Evolutionary conservation across 257 asterid genomes (phyloP), one percentile per base, ranked within the genome.

Genomic region (Solanum dulcamara): DNA sequence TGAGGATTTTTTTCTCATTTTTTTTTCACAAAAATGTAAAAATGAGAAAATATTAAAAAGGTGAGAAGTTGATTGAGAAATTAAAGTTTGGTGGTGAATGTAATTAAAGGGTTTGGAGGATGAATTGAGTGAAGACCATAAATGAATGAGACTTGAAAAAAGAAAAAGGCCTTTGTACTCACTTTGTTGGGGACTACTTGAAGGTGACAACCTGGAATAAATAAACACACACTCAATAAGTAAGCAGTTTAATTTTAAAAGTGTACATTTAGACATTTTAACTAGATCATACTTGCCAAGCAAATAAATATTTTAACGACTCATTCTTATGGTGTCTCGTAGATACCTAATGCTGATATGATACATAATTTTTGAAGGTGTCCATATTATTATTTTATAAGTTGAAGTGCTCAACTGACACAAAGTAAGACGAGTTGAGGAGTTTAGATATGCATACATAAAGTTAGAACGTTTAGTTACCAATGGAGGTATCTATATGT

Each of bases 1-100:
- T 18, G 86, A 86, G 83, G 84, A 84, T 83, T 50, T 15, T 30
- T 81, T 85, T 70, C 85, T 86, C 88, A 88, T 88, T 17, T 38
- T 70, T 70, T 33, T 48, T 59, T 68, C 15, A 26, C 32, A 72
- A 4, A 7, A 81, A 46, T 22, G 37, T 67, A 79, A 50, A 50
- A 26, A n/a, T 59, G 72, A 48, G 37, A 75, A 67, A 88, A 20
- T 30, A 30, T 67, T 24, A 35, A 14, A 40, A 22, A 30, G 57
- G 75, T 57, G 60, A 85, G 86, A 84, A 85, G 67, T 81, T 72
- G 64, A 81, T 83, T 55, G 80, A 79, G 75, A 85, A 59, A 72
- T 40, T 38, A 40, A 72, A 88, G 84, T 35, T 68, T 86, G 83
- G 88, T 67, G 70, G 87, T 77, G 40, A 81, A 30, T 60, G 81